Percentiles rank a stretch among this genome's conserved stretches.
Evolutionary conservation across 1,139 yeast genomes (phyloP).

Genomic region (Kodamaea sp.): DNA sequence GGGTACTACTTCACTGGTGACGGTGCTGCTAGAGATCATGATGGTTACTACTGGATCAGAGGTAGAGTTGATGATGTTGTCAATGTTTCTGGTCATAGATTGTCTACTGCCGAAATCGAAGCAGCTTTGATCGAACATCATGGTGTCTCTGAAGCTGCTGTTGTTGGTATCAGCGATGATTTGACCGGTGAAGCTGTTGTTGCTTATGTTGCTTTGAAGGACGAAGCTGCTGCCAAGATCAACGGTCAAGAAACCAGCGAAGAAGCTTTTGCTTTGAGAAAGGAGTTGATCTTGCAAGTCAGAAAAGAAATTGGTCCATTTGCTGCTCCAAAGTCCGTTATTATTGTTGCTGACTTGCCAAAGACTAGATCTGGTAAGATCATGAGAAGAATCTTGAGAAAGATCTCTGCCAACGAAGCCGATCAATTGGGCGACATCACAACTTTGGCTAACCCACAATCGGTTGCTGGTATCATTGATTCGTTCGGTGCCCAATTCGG

Average conservation of each 20-base stretch:
- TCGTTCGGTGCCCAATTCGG: slow-evolving; percentile 49
- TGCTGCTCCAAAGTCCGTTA: slow-evolving; percentile 93
- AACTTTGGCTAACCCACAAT: slow-evolving; percentile 83
- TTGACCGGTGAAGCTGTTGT: slow-evolving; percentile 96
- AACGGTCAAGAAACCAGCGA: slow-evolving; percentile 46
- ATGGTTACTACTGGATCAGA: slow-evolving; percentile 97
- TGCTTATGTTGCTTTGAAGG: slow-evolving; percentile 87
- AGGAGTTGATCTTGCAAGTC: slow-evolving; percentile 79
- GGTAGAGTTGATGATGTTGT: slow-evolving; percentile 99
- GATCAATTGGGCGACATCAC: slow-evolving; percentile 92
- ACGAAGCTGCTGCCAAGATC: slow-evolving; percentile 39
- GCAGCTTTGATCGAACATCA: slow-evolving; percentile 81
- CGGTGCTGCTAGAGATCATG: slow-evolving; percentile 97
- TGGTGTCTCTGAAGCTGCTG: slow-evolving; percentile 89
- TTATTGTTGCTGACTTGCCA: slow-evolving; percentile 87
- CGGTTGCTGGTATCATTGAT: slow-evolving; percentile 71
- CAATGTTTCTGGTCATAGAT: slow-evolving; percentile 95
- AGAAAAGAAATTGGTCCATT: slow-evolving; percentile 96
- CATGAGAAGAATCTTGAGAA: slow-evolving; percentile 96
- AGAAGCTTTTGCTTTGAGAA: slow-evolving; percentile 61
- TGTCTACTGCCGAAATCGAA: slow-evolving; percentile 96
- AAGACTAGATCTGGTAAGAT: slow-evolving; percentile 98
- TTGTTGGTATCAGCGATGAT: slow-evolving; percentile 91
- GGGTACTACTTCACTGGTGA: slow-evolving; percentile 98
- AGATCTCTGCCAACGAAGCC: slow-evolving; percentile 83